phyloP scores from a whole-genome alignment of 2,329 filamentous ascomycete species.

The Sporothrix brasiliensis region DNA sequence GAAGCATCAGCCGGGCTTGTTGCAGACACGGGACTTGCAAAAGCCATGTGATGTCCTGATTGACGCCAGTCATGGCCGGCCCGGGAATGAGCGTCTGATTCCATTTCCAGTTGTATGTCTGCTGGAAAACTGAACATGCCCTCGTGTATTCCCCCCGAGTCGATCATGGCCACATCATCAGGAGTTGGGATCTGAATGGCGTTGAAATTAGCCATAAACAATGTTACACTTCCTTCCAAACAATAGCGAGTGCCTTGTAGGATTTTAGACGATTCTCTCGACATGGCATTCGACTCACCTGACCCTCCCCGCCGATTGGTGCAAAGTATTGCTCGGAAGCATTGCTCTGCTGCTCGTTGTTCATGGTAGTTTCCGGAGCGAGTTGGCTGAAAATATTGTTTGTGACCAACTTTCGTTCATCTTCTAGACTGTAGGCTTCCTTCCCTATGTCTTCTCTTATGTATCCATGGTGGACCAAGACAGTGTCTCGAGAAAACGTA shows the following conservation, averaged over 20 bases:
- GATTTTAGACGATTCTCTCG: not conserved
- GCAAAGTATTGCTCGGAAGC: conserved; percentile 28
- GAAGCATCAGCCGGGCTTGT: not conserved
- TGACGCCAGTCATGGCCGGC: conserved; percentile 15
- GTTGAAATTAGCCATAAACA: not conserved
- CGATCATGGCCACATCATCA: conserved; percentile 1
- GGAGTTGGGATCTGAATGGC: not conserved
- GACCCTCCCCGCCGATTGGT: not conserved
- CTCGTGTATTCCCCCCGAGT: not conserved
- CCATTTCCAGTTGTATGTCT: not conserved
- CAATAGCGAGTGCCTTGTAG: not conserved
- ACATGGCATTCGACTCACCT: not conserved
- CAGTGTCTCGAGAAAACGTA: not conserved
- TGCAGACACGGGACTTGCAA: no score
- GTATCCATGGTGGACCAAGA: conserved; percentile 17
- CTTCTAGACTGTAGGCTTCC: not conserved
- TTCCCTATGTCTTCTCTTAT: conserved; percentile 21
- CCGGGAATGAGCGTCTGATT: not conserved
- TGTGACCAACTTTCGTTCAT: not conserved
- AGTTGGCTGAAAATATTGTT: not conserved
- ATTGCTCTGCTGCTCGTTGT: conserved; percentile 26
- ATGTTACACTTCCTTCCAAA: not conserved
- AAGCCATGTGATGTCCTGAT: not conserved
- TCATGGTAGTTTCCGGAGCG: conserved; percentile 25
- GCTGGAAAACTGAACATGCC: not conserved